phyloP scores from a whole-genome alignment of 768 basidiomycete species.

The Cystofilobasidium macerans region DNA sequence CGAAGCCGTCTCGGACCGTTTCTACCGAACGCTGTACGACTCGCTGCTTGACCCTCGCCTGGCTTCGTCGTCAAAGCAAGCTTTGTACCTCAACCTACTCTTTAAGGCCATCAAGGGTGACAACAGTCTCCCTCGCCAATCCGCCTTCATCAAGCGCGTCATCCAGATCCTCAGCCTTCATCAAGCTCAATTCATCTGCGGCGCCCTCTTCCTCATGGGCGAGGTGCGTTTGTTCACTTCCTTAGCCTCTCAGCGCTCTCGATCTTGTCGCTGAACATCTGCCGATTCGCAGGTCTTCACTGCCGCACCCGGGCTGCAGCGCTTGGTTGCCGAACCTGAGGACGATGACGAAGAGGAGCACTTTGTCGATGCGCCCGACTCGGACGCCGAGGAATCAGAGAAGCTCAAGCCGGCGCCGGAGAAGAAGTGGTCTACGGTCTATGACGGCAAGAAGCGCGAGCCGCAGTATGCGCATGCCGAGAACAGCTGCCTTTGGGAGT shows the following conservation, averaged over 20 bases:
- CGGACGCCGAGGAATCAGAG: slow-evolving; percentile 23
- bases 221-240: slow-evolving; percentile 50
- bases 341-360: slow-evolving; percentile 37
- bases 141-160: slow-evolving; percentile 62
- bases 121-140: slow-evolving; percentile 50
- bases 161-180: slow-evolving; percentile 67
- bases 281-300: slow-evolving; percentile 45
- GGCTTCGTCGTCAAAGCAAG: slow-evolving; percentile 75
- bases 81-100: slow-evolving; percentile 88
- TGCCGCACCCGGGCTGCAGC: slow-evolving; percentile 44
- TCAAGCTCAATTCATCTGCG: slow-evolving; percentile 75
- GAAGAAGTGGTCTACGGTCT: slow-evolving; percentile 38
- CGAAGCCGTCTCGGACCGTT: slow-evolving; percentile 40
- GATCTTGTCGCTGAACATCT: slow-evolving; percentile 37
- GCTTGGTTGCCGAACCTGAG: slow-evolving; percentile 42
- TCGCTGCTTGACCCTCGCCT: slow-evolving; percentile 75
- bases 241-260: slow-evolving; percentile 40
- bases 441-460: slow-evolving; percentile 83
- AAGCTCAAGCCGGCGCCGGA: slow-evolving; percentile 8
- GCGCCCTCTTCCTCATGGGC: slow-evolving; percentile 65
- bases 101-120: slow-evolving; percentile 80
- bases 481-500: slow-evolving; percentile 73
- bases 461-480: slow-evolving; percentile 75
- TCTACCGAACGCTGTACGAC: slow-evolving; percentile 69
- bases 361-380: slow-evolving; percentile 34